phyloP scores from a whole-genome alignment of 169 alveolate species.

The Perkinsus chesapeaki region DNA sequence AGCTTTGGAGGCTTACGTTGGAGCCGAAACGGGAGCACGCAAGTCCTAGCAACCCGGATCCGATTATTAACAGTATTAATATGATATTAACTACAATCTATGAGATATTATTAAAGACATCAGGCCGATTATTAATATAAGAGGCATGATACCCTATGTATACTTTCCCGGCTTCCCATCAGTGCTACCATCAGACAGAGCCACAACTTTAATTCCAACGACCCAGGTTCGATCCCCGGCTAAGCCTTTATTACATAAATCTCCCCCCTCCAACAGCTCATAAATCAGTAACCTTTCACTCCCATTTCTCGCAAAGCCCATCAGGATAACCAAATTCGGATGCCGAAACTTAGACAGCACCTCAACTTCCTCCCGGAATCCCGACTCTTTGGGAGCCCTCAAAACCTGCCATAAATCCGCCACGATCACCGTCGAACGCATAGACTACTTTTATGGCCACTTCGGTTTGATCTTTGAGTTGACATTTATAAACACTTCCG shows the following conservation, averaged over 20 bases:
- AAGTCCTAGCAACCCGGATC: too few relatives aligned
- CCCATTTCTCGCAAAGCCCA: conserved; percentile 30
- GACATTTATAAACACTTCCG: background rate
- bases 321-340: conserved; percentile 25
- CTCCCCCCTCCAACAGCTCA: conserved; percentile 1
- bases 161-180: background rate
- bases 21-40: too few relatives aligned
- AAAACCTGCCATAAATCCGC: background rate
- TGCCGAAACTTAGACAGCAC: conserved; percentile 30
- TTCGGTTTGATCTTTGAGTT: background rate
- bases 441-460: background rate
- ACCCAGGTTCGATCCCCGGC: conserved; percentile 2
- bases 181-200: too few relatives aligned
- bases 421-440: background rate
- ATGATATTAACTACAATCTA: background rate
- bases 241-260: background rate
- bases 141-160: background rate
- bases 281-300: conserved; percentile 18
- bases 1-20: too few relatives aligned
- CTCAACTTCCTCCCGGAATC: conserved; percentile 17
- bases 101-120: background rate
- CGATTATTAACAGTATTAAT: background rate
- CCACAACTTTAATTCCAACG: background rate
- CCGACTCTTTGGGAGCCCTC: background rate
- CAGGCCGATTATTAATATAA: background rate